Base-by-base conservation (phyloP, 768 basidiomycete species). In the Mycena latifolia region DNA sequence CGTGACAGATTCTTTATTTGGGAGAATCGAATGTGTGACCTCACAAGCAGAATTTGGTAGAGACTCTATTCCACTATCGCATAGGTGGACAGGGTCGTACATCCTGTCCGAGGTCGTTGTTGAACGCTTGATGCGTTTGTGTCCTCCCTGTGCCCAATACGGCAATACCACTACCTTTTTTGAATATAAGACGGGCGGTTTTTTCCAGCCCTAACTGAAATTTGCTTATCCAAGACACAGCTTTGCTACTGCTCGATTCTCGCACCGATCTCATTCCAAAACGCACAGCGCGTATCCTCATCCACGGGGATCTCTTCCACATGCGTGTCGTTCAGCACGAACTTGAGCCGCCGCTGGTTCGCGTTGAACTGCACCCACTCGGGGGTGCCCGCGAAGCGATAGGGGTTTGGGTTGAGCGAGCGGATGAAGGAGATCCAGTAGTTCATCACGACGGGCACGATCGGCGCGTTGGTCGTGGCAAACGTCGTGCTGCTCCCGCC, bases 271-370 rank as follows among this genome's bases (percentile, higher is more conserved):
- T 61, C 60, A 43, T 61, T 61, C 60, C 60, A 61, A 52, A 61
- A 61, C 29, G 60, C 60, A 61, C 60, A 61, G 14, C 60, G 50
- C 51, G 28, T 45, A 53, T 45, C 41, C 51, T 61, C 51, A 29
- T 61, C 60, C 60, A 33, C 60, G n/a, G 60, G 60, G 39, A 61
- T 53, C 29, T 52, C 51, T 41, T 61, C 60, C 51, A 61, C 39
- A 61, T 61, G 60, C 39, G 60, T 61, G 41, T 61, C 60, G 41
- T 61, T 53, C 60, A 61, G 51, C 50, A 61, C 60, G 51, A 61
- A 61, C 51, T 53, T 41, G 51, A 61, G 60, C 39, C 60, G 50
- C 25, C 29, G 37, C 41, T 61, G 50, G 50, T 24, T 53, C 39
- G 51, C 27, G n/a, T 53, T n/a, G 51, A 61, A 53, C 41, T 52